phyloP scores from a whole-genome alignment of 768 basidiomycete genomes.

The Lactarius sanguifluus region DNA sequence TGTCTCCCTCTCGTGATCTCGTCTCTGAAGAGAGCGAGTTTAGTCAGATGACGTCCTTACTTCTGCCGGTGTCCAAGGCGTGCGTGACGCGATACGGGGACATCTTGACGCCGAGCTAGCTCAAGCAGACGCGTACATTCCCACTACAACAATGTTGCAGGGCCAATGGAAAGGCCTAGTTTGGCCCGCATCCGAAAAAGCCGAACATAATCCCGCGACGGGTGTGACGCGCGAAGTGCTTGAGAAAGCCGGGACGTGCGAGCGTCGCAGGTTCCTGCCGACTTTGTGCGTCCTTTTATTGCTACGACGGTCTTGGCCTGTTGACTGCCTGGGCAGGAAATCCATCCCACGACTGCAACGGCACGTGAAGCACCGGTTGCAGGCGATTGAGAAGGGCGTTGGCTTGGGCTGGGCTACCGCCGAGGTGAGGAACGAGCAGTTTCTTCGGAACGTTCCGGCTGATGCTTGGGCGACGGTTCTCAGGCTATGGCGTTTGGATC shows the following conservation, averaged over 20 bases:
- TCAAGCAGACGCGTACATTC: conserved; percentile 46
- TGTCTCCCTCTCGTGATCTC: background rate
- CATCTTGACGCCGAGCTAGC: conserved; percentile 64
- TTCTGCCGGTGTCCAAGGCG: conserved; percentile 44
- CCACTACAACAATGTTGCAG: conserved; percentile 55
- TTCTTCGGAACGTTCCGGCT: background rate
- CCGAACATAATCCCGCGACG: conserved; percentile 59
- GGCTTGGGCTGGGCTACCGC: conserved; percentile 89
- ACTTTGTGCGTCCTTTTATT: conserved; percentile 55
- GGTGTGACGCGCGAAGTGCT: conserved; percentile 59
- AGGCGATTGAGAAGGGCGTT: conserved; percentile 62
- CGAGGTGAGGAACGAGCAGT: conserved; percentile 51
- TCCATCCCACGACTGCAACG: conserved; percentile 75
- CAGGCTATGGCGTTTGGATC: conserved; percentile 88
- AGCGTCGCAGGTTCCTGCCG: conserved; percentile 59
- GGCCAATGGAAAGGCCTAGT: conserved; percentile 62
- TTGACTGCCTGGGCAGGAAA: conserved; percentile 48
- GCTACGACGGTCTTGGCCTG: background rate
- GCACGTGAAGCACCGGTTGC: conserved; percentile 76
- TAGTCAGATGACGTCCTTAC: conserved; percentile 52
- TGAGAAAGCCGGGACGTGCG: conserved; percentile 60
- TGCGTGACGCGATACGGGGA: conserved; percentile 59
- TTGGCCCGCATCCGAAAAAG: conserved; percentile 60
- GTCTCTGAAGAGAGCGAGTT: background rate
- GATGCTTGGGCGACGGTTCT: background rate